Conservation (phyloP, 257 asterid species). For the Solanum habrochaites region DNA sequence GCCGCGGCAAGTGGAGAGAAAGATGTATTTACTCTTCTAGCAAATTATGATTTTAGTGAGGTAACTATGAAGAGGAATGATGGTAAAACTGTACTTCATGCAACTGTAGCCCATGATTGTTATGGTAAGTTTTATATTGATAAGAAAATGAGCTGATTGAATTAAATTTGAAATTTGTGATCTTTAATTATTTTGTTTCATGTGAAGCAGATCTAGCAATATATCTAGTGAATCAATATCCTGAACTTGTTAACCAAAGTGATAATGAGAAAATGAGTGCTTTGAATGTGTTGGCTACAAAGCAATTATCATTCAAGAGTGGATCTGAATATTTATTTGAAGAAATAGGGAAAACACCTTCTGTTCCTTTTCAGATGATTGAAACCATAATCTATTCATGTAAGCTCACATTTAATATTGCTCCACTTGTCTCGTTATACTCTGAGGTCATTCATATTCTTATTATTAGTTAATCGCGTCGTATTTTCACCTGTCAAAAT, state of each 20-base stretch:
- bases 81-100: background rate
- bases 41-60: background rate
- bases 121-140: background rate
- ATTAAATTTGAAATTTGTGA: background rate
- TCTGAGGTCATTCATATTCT: background rate
- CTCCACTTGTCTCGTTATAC: background rate
- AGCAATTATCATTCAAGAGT: background rate
- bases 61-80: background rate
- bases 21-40: background rate
- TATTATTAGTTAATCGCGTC: background rate
- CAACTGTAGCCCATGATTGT: background rate
- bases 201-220: slow-evolving; percentile 1
- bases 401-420: background rate
- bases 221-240: background rate
- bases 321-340: background rate
- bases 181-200: background rate
- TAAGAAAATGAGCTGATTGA: background rate
- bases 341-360: background rate
- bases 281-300: slow-evolving; percentile 3
- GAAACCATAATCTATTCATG: background rate
- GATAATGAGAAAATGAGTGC: background rate
- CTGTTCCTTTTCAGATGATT: background rate
- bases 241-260: background rate
- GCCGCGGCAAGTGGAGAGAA: background rate
- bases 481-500: background rate